phyloP scores from a whole-genome alignment of 768 basidiomycete genomes.

The Mycena vitilis region DNA sequence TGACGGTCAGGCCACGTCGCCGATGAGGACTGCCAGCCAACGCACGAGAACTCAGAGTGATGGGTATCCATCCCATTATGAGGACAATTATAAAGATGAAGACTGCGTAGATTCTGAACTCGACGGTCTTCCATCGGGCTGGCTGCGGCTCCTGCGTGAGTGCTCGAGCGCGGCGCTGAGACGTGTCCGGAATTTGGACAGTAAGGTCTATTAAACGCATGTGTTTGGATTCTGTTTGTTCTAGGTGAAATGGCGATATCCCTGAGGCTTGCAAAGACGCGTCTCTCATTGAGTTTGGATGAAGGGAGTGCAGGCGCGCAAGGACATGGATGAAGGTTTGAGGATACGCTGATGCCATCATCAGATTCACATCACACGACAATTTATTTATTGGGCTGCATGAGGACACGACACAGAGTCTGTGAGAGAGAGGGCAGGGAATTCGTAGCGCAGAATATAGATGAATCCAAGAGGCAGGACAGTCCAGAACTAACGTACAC shows the following conservation, averaged over 20 bases:
- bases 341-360: too few species aligned
- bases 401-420: too few species aligned
- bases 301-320: background rate
- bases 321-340: background rate
- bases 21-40: slow-evolving; percentile 35
- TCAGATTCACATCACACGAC: too few species aligned
- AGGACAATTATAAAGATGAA: slow-evolving; percentile 72
- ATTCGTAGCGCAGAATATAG: too few species aligned
- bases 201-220: slow-evolving; percentile 60
- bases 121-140: slow-evolving; percentile 81
- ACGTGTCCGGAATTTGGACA: slow-evolving; percentile 58
- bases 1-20: slow-evolving; percentile 20
- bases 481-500: too few species aligned
- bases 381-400: too few species aligned
- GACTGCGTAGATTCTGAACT: slow-evolving; percentile 83
- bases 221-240: slow-evolving; percentile 27
- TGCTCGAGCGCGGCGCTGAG: background rate
- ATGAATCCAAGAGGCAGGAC: too few species aligned
- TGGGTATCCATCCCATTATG: slow-evolving; percentile 81
- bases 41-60: slow-evolving; percentile 80
- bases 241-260: slow-evolving; percentile 30
- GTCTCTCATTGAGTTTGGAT: slow-evolving; percentile 19
- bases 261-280: slow-evolving; percentile 4
- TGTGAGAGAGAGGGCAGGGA: too few species aligned
- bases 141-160: slow-evolving; percentile 43